These are phyloP conservation scores for Starmerella riodocensis DNA, from an alignment of 805 yeast genomes.

Conservation along the genomic window DNA sequence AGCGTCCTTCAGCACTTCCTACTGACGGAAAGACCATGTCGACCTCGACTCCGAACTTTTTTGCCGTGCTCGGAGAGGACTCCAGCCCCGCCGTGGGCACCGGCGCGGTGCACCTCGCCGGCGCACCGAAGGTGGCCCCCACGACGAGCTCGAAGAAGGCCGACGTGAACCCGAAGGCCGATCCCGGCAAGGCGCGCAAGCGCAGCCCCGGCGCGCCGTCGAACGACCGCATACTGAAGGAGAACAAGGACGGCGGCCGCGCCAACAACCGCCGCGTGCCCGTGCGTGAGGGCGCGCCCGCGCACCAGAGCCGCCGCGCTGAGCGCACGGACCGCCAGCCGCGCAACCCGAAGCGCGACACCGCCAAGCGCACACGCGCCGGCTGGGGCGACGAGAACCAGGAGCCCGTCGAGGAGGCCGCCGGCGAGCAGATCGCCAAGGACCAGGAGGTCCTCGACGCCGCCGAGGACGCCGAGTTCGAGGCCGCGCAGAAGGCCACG, in stretches of 20 bases:
- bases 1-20: constrained; percentile 8
- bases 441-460: constrained; percentile 29
- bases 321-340: constrained; percentile 70
- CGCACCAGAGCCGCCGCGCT: constrained; percentile 40
- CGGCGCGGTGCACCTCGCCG: constrained; percentile 17
- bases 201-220: constrained; percentile 44
- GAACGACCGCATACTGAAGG: constrained; percentile 77
- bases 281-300: constrained; percentile 39
- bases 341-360: constrained; percentile 69
- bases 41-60: constrained; percentile 20
- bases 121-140: constrained; percentile 42
- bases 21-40: constrained; percentile 11
- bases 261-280: constrained; percentile 38
- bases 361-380: constrained; percentile 68
- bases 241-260: constrained; percentile 47
- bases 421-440: constrained; percentile 33
- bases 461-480: constrained; percentile 34
- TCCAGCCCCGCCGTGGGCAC: constrained; percentile 15
- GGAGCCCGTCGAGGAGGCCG: constrained; percentile 52
- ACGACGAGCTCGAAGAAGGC: constrained; percentile 75
- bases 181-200: constrained; percentile 51
- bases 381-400: constrained; percentile 78
- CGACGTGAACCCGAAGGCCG: constrained; percentile 34
- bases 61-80: constrained; percentile 20
- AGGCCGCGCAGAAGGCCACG: constrained; percentile 34